Percentiles rank a stretch among this genome's conserved stretches.
These are phyloP conservation scores for Rhazya stricta DNA, from an alignment of 257 asterid genomes.

Conservation along the genomic window DNA sequence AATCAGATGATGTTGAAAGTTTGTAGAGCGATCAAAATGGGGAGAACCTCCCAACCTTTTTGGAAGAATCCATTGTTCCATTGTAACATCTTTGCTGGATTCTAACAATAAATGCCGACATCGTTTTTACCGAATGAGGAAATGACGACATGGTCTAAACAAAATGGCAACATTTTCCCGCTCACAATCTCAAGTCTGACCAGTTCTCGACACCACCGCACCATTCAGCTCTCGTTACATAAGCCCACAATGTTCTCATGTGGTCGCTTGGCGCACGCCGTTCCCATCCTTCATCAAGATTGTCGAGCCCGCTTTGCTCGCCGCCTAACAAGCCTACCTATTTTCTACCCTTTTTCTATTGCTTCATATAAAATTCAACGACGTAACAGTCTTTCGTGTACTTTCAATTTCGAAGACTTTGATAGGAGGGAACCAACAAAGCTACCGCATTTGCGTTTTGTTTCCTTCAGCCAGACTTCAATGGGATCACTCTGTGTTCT, in stretches of 20 bases:
- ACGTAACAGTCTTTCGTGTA: background rate
- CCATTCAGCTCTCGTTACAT: no score
- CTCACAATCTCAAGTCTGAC: background rate
- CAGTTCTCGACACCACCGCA: background rate
- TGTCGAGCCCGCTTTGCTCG: background rate
- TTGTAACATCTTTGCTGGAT: no score
- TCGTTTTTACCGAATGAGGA: no score
- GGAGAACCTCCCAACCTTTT: no score
- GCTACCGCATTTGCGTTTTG: conserved; percentile 2
- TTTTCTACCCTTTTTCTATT: background rate
- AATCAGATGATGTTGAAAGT: no score
- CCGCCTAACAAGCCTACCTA: background rate
- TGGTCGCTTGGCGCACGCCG: conserved; percentile 6
- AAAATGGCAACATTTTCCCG: conserved; percentile 29
- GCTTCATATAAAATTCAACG: background rate
- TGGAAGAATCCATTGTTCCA: no score
- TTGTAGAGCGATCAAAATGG: no score
- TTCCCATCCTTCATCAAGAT: background rate
- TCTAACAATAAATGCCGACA: no score
- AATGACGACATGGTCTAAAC: conserved; percentile 26
- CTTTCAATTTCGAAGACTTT: background rate
- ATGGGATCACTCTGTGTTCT: conserved; percentile 65
- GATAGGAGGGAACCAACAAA: background rate
- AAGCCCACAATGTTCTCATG: conserved; percentile 24
- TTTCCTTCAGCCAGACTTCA: conserved; percentile 10